Evolutionary conservation across 805 yeast species (phyloP).

Genomic region (Candida sphagnicola): DNA sequence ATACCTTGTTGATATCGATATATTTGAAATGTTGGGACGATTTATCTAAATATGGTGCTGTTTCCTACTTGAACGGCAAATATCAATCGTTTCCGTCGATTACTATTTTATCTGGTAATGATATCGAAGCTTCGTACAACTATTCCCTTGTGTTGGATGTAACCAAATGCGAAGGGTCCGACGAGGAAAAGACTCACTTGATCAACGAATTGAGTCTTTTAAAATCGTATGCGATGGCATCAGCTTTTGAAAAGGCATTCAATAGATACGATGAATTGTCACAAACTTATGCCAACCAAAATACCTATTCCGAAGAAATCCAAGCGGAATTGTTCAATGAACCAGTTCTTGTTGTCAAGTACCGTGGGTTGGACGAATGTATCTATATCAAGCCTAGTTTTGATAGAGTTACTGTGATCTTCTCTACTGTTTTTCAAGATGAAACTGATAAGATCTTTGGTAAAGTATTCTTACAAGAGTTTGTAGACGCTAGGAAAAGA

Average conservation of each 20-base stretch:
- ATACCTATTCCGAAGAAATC: slow-evolving; percentile 42
- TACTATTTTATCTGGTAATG: slow-evolving; percentile 22
- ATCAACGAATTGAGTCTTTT: slow-evolving; percentile 67
- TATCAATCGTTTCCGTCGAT: slow-evolving; percentile 39
- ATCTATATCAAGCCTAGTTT: slow-evolving; percentile 87
- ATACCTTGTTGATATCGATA: slow-evolving; percentile 61
- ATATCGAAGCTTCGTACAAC: slow-evolving; percentile 76
- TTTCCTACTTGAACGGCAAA: slow-evolving; percentile 46
- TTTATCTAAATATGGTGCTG: slow-evolving; percentile 62
- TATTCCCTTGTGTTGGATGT: slow-evolving; percentile 71
- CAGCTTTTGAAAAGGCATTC: slow-evolving; percentile 89
- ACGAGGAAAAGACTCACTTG: slow-evolving; percentile 48
- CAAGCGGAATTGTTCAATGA: slow-evolving; percentile 45
- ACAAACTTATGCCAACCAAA: slow-evolving; percentile 37
- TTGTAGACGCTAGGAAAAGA: slow-evolving; percentile 92
- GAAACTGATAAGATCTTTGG: slow-evolving; percentile 94
- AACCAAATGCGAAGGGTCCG: slow-evolving; percentile 28
- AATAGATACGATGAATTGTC: slow-evolving; percentile 69
- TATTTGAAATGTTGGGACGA: slow-evolving; percentile 77
- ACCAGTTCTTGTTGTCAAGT: slow-evolving; percentile 65
- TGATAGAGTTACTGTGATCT: slow-evolving; percentile 95
- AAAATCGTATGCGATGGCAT: slow-evolving; percentile 85
- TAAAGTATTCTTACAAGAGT: slow-evolving; percentile 86
- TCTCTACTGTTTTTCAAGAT: slow-evolving; percentile 91
- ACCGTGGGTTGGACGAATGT: slow-evolving; percentile 84